phyloP scores from a whole-genome alignment of 805 yeast genomes.

The Metschnikowia borealis region DNA sequence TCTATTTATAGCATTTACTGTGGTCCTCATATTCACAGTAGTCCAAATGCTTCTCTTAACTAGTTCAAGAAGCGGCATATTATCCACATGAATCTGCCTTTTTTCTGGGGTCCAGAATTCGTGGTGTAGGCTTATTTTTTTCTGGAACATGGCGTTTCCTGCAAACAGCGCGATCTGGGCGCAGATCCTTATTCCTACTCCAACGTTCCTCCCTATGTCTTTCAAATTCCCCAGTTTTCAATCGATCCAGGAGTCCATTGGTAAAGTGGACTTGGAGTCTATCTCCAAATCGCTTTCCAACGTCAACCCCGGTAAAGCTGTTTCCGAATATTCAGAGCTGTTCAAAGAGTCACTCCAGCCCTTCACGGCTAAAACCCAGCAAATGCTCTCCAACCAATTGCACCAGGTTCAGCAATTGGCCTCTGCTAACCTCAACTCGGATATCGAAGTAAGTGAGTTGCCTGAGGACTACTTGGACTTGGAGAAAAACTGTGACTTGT shows the following conservation, averaged over 20 bases:
- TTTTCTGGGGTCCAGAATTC: no score
- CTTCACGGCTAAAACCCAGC: conserved; percentile 54
- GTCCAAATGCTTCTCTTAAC: no score
- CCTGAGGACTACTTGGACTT: conserved; percentile 69
- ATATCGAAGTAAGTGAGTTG: conserved; percentile 64
- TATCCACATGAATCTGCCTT: no score
- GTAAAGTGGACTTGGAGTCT: conserved; percentile 34
- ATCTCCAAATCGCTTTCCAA: conserved; percentile 34
- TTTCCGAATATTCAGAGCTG: conserved; percentile 36
- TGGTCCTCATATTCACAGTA: no score
- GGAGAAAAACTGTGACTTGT: conserved; percentile 63
- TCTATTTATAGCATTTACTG: no score
- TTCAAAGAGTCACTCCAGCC: conserved; percentile 47
- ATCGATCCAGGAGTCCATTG: conserved; percentile 40
- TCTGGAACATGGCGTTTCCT: not conserved
- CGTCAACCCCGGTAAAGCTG: conserved; percentile 38
- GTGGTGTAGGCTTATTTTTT: not conserved
- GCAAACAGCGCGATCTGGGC: conserved; percentile 2
- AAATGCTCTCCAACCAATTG: conserved; percentile 58
- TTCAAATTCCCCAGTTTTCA: conserved; percentile 38
- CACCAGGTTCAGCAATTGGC: conserved; percentile 48
- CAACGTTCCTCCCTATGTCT: conserved; percentile 24
- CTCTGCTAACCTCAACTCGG: conserved; percentile 23
- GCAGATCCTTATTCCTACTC: not conserved
- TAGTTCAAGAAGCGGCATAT: no score